These are phyloP conservation scores for Corymbia calophylla DNA, from an alignment of 441 rosid species.

Conservation along the genomic window DNA sequence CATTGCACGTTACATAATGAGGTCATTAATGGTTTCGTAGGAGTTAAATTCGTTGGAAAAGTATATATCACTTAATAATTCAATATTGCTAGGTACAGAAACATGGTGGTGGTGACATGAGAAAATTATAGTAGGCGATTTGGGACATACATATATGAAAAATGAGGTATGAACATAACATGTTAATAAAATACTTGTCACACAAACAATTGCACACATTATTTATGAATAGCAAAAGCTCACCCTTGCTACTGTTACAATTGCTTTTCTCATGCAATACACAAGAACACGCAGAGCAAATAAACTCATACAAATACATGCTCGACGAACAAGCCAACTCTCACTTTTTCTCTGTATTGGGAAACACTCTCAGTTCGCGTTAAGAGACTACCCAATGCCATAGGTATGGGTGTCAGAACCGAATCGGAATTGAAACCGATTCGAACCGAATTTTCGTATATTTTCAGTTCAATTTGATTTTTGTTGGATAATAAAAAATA, in stretches of 20 bases:
- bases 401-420: neutral
- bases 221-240: too few relatives aligned
- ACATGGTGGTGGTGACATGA: neutral
- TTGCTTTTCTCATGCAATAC: neutral
- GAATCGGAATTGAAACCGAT: rapidly evolving
- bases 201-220: too few relatives aligned
- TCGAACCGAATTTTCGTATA: too few relatives aligned
- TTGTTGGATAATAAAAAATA: neutral
- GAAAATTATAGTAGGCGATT: too few relatives aligned
- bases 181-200: too few relatives aligned
- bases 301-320: neutral
- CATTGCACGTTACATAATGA: too few relatives aligned
- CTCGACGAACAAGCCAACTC: neutral
- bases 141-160: neutral
- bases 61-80: too few relatives aligned
- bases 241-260: neutral
- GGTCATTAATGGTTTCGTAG: too few relatives aligned
- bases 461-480: neutral
- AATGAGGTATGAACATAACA: too few relatives aligned
- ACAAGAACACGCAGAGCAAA: neutral
- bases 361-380: neutral
- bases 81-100: neutral
- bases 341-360: neutral
- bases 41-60: too few relatives aligned
- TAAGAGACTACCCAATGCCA: neutral